phyloP scores from a whole-genome alignment of 768 basidiomycete genomes.

The Favolaschia claudopus region DNA sequence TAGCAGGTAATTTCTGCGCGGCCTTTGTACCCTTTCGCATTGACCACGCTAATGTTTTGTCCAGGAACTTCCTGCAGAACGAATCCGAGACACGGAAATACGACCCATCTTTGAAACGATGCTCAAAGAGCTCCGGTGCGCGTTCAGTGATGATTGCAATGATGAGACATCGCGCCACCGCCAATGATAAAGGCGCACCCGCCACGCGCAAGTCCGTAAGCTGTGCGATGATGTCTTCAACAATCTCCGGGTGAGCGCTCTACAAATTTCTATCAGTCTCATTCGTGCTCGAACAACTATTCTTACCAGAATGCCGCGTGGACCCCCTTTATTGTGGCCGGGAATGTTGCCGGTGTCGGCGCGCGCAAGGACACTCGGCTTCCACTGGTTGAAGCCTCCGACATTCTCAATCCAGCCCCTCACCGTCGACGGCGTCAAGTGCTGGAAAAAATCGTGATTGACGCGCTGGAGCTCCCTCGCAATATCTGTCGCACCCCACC shows the following conservation, averaged over 20 bases:
- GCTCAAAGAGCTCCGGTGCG: conserved; percentile 31
- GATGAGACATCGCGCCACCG: conserved; percentile 2
- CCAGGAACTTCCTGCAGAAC: conserved; percentile 30
- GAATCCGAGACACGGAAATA: conserved; percentile 27
- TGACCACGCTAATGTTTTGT: conserved; percentile 26
- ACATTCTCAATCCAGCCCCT: conserved; percentile 10
- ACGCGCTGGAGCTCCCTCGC: not conserved
- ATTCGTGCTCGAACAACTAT: conserved; percentile 12
- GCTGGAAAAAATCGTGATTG: conserved; percentile 11
- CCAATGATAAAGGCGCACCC: not conserved
- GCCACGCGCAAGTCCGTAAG: not conserved
- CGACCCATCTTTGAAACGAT: conserved; percentile 15
- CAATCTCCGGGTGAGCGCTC: conserved; percentile 1
- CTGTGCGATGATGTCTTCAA: not conserved
- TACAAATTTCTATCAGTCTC: conserved; percentile 24
- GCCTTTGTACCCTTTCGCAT: conserved; percentile 33
- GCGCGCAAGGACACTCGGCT: not conserved
- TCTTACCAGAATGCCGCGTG: conserved; percentile 11
- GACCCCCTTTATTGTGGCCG: conserved; percentile 15
- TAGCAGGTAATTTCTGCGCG: conserved; percentile 36
- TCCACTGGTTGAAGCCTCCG: conserved; percentile 12
- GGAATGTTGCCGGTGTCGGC: conserved; percentile 7
- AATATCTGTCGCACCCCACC: conserved; percentile 7
- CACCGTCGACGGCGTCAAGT: not conserved
- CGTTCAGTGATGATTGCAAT: conserved; percentile 17